These are phyloP conservation scores for Xylariaceae sp. DNA, from an alignment of 2,329 filamentous ascomycete species.

Conservation along the genomic window DNA sequence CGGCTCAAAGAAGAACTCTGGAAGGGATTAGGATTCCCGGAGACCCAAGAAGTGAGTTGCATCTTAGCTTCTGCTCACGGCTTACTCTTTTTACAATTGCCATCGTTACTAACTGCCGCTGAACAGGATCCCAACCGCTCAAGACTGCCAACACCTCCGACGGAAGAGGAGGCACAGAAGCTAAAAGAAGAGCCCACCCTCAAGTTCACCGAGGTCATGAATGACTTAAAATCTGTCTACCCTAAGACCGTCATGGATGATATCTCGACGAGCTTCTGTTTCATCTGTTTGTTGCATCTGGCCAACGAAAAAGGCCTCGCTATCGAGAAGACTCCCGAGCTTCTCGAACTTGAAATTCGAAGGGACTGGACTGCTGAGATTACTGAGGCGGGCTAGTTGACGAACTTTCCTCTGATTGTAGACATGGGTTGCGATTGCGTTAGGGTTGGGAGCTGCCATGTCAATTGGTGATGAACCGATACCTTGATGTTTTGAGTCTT, in stretches of 20 bases:
- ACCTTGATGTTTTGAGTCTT: not conserved
- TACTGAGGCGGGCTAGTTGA: slow-evolving; percentile 41
- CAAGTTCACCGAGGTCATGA: slow-evolving; percentile 92
- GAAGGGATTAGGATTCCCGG: slow-evolving; percentile 66
- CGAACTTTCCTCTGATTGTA: not conserved
- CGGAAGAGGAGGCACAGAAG: slow-evolving; percentile 38
- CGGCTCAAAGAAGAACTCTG: slow-evolving; percentile 74
- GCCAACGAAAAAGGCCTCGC: slow-evolving; percentile 91
- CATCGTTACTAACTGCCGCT: slow-evolving; percentile 18
- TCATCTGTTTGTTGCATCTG: slow-evolving; percentile 89
- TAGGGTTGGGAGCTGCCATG: not conserved
- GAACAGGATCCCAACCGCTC: slow-evolving; percentile 38
- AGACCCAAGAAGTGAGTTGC: slow-evolving; percentile 57
- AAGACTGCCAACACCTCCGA: slow-evolving; percentile 41
- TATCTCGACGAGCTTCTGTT: slow-evolving; percentile 92
- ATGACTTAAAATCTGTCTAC: slow-evolving; percentile 84
- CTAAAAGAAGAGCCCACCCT: slow-evolving; percentile 59
- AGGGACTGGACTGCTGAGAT: slow-evolving; percentile 69
- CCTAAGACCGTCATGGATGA: slow-evolving; percentile 86
- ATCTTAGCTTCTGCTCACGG: slow-evolving; percentile 16
- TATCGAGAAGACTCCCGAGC: slow-evolving; percentile 68
- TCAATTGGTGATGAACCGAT: not conserved
- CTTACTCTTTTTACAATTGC: not conserved
- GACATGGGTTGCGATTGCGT: not conserved
- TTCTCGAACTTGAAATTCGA: slow-evolving; percentile 66